These are phyloP conservation scores for Helianthus annuus DNA, from an alignment of 129 eudicot genomes.

Conservation along the genomic window DNA sequence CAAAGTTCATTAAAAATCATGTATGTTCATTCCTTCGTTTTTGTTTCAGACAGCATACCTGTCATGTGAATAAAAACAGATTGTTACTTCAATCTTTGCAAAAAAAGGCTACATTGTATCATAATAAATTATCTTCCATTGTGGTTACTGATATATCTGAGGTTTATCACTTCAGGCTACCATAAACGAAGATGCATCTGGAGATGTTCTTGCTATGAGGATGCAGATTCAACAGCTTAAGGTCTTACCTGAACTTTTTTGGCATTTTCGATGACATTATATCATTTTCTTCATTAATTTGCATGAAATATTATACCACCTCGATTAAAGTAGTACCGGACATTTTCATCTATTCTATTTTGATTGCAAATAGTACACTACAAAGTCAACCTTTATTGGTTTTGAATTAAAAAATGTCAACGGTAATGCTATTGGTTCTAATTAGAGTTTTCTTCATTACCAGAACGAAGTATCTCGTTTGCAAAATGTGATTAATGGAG, in stretches of 20 bases:
- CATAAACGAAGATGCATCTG: conserved; percentile 98
- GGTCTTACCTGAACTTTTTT: conserved; percentile 42
- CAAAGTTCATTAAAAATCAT: conserved; percentile 93
- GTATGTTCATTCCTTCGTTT: conserved; percentile 45
- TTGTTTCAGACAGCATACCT: neutral
- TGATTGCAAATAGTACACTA: neutral
- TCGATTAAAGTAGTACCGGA: neutral
- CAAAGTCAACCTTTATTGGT: neutral
- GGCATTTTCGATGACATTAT: conserved; percentile 6
- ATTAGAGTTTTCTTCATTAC: conserved; percentile 17
- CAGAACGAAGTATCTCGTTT: conserved; percentile 91
- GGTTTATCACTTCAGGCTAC: conserved; percentile 59
- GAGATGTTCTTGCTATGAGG: conserved; percentile 97
- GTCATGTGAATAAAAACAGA: neutral
- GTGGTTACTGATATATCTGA: conserved; percentile 18
- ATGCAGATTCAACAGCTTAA: conserved; percentile 90
- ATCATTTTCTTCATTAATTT: neutral
- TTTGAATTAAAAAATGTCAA: neutral
- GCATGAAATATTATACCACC: neutral
- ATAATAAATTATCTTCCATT: conserved; percentile 1
- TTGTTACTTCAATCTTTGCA: neutral
- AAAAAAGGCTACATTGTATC: neutral
- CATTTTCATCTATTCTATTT: neutral
- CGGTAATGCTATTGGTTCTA: conserved; percentile 1
- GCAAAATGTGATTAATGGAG: conserved; percentile 72